Evolutionary conservation across 106 monocot genomes (phyloP).

Genomic region (Dendrobium catenatum): DNA sequence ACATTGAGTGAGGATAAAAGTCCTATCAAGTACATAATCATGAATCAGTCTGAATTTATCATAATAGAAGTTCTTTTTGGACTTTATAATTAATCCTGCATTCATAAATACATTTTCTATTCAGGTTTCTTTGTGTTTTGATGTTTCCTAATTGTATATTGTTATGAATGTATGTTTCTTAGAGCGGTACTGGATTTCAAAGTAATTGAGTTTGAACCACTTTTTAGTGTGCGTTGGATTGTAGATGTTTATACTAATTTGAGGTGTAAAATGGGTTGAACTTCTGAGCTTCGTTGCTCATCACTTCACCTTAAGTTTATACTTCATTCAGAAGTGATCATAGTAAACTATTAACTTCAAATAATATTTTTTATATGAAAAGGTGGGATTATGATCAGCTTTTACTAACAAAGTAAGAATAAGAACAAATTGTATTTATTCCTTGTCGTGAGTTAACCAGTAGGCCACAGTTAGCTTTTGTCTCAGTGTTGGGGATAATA

Average conservation of each 20-base stretch:
- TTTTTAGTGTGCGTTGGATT: neutral
- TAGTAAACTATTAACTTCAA: neutral
- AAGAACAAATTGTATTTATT: too few species aligned
- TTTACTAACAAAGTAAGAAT: neutral
- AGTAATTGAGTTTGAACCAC: neutral
- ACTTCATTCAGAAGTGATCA: neutral
- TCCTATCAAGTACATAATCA: neutral
- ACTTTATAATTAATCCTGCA: too few species aligned
- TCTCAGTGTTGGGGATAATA: too few species aligned
- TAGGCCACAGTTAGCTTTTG: too few species aligned
- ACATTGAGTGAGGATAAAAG: neutral
- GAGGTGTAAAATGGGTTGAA: neutral
- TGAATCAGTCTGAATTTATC: neutral
- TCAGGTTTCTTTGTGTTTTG: neutral
- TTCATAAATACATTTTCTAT: neutral
- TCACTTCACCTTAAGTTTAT: neutral
- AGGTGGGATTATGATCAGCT: neutral
- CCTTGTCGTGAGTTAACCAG: too few species aligned
- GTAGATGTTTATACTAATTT: neutral
- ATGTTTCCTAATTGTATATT: neutral
- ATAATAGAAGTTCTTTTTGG: neutral
- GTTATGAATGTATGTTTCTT: neutral
- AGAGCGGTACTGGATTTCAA: neutral
- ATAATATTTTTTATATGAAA: neutral
- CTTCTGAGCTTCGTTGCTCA: neutral